Conservation (phyloP, 148 eudicot genomes). For the Rhododendron vialii region DNA sequence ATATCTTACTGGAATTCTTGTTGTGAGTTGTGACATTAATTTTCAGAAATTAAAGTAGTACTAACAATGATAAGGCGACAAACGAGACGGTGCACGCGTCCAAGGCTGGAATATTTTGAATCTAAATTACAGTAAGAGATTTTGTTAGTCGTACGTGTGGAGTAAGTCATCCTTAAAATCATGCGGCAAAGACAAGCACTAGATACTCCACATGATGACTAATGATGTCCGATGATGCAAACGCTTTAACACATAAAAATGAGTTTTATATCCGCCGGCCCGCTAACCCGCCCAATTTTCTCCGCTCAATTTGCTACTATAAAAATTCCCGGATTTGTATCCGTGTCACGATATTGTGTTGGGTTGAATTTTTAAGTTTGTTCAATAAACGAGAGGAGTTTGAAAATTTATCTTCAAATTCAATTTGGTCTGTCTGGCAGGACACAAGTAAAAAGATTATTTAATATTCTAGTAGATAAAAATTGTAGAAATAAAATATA, state of each 20-base stretch:
- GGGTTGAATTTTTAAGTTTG: neutral
- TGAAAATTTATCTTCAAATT: neutral
- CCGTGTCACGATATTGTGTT: neutral
- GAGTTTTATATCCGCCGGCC: no score
- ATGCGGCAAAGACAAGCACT: neutral
- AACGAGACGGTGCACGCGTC: neutral
- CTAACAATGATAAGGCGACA: neutral
- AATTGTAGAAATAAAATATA: no score
- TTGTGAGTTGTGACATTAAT: neutral
- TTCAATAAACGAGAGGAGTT: neutral
- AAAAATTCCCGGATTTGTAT: neutral
- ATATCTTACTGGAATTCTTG: neutral
- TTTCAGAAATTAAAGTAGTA: neutral
- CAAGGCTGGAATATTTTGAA: neutral
- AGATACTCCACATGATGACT: neutral
- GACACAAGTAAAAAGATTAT: no score
- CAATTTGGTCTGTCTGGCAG: neutral
- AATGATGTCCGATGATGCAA: no score
- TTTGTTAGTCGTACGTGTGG: neutral
- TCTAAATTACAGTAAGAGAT: neutral
- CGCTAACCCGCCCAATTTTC: neutral
- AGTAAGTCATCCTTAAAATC: neutral
- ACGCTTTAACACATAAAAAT: no score
- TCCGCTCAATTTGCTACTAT: no score
- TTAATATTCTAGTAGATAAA: no score